Conservation (phyloP, 1,139 yeast genomes). For the Yamadazyma sp. region DNA sequence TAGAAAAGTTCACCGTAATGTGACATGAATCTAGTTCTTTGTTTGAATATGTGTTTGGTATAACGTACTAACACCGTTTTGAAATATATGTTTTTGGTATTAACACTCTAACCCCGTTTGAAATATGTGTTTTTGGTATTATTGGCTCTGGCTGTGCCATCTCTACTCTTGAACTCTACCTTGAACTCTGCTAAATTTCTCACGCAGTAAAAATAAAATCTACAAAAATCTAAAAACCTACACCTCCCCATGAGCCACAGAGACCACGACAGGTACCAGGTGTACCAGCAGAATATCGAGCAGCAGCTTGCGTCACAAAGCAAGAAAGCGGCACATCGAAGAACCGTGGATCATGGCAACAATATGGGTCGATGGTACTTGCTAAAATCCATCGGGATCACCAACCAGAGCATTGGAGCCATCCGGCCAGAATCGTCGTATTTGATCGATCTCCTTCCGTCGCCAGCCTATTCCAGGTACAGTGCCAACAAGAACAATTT, state of each 20-base stretch:
- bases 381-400: conserved; percentile 54
- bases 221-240: not conserved
- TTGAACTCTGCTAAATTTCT: not conserved
- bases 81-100: conserved; percentile 3
- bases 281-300: conserved; percentile 39
- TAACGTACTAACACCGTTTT: no score
- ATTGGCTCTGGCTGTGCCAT: no score
- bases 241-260: conserved; percentile 3
- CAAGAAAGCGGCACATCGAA: conserved; percentile 61
- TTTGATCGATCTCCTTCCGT: conserved; percentile 71
- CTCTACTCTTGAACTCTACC: no score
- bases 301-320: conserved; percentile 49
- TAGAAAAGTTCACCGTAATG: conserved; percentile 1
- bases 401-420: conserved; percentile 50
- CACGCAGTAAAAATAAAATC: not conserved
- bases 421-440: conserved; percentile 80
- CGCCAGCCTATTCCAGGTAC: conserved; percentile 53
- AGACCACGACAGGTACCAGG: conserved; percentile 10
- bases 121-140: no score
- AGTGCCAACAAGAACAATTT: conserved; percentile 35
- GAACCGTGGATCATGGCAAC: conserved; percentile 88
- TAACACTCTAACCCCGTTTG: no score
- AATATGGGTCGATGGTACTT: conserved; percentile 75
- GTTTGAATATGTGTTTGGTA: no score
- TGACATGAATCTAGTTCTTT: conserved; percentile 3